Base-by-base conservation (phyloP, 192 early-diverging fungal species). In the Coemansia sp. region DNA sequence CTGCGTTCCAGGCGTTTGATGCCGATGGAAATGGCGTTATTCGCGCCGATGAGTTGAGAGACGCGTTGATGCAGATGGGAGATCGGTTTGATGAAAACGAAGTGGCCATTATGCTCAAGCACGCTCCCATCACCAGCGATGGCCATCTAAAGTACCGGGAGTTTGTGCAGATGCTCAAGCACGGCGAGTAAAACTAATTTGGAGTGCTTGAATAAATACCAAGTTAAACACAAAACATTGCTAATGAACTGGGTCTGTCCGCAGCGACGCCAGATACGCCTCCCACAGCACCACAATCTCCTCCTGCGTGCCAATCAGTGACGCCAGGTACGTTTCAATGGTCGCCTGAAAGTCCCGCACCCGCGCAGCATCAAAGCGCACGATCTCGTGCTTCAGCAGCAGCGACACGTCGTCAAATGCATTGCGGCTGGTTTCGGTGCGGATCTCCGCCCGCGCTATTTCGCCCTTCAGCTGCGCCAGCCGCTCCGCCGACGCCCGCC, bases 1-100 rank as follows among this genome's bases (percentile, higher is more conserved):
- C 89, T 60, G 96, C 96, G 1, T 98, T 98, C 66, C 92, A 94
- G 69, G 86, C 87, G 12, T 96, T 98, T 85, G 96, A 98, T 73
- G 88, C 92, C 5, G 84, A 85, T 17, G 86, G 88, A 45, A 89
- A 87, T 11, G 96, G 96, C 0, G 82, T 88, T 41, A 91, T 96
- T 47, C 79, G 88, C 58, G 89, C 88, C 0, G 90, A 93, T 22
- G 86, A 92, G 41, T 70, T 98, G 41, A 67, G 90, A 49, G 93
- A 94, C 51, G 89, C 84, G 52, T 90, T 98, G 91, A 94, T 91
- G 38, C 91, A 89, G 39, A 96, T 95, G 94, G 92, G 92, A 10
- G 94, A 98, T 59, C 82, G 94, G 61, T 95, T 98, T 64, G 92
- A 90, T 11, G 86, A 92, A 43, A 92, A 94, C 35, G 94, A 98